phyloP scores from a whole-genome alignment of 257 asterid species.

The Oldenlandia corymbosa region DNA sequence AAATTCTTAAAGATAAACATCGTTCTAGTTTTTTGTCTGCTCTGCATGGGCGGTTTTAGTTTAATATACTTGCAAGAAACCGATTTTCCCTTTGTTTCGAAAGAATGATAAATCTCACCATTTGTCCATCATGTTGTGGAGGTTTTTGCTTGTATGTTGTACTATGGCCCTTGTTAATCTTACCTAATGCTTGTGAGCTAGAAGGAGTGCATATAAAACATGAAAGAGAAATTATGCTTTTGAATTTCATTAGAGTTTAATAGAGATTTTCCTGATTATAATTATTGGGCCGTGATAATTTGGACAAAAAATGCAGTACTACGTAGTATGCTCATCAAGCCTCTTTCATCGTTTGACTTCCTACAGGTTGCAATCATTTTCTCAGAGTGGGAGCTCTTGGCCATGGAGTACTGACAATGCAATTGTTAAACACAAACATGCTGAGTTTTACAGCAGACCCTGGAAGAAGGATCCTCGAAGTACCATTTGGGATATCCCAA shows the following conservation, averaged over 20 bases:
- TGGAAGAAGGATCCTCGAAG: constrained; percentile 33
- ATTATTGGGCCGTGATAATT: too few species aligned
- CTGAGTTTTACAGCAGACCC: constrained; percentile 66
- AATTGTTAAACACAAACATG: constrained; percentile 32
- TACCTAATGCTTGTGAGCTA: not conserved
- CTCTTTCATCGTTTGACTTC: not conserved
- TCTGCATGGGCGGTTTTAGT: too few species aligned
- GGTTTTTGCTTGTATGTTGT: not conserved
- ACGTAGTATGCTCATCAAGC: not conserved
- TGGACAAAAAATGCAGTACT: too few species aligned
- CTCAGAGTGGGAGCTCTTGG: constrained; percentile 32
- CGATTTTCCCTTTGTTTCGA: too few species aligned
- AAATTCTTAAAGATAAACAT: not conserved
- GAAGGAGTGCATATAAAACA: not conserved
- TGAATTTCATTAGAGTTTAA: too few species aligned
- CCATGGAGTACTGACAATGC: constrained; percentile 27
- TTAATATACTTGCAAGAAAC: too few species aligned
- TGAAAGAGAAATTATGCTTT: not conserved
- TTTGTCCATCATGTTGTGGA: too few species aligned
- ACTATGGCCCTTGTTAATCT: not conserved
- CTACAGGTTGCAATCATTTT: constrained; percentile 39
- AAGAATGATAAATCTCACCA: too few species aligned
- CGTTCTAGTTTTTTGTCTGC: not conserved
- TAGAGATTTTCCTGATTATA: too few species aligned
- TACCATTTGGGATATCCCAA: constrained; percentile 37